A percentile compares a stretch with the other conserved stretches of the same genome.
These are phyloP conservation scores for Fusarium brevicatenulatum DNA, from an alignment of 2,329 filamentous ascomycete genomes.

Conservation along the genomic window DNA sequence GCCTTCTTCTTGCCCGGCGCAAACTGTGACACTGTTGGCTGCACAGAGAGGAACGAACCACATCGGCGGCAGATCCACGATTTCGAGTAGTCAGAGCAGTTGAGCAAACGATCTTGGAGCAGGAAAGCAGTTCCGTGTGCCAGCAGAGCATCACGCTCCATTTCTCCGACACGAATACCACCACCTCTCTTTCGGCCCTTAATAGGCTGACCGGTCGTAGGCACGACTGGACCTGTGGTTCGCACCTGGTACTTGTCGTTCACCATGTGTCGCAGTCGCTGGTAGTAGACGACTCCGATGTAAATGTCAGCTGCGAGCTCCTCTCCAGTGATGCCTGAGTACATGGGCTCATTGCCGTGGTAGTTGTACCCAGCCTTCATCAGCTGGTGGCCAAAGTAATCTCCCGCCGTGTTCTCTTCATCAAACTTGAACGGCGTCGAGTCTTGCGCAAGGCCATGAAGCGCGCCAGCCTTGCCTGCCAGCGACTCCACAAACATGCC, in stretches of 20 bases:
- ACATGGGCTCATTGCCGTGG: constrained; percentile 98
- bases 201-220: constrained; percentile 93
- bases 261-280: constrained; percentile 98
- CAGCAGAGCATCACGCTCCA: constrained; percentile 95
- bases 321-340: constrained; percentile 94
- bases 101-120: constrained; percentile 93
- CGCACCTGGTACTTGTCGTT: constrained; percentile 99
- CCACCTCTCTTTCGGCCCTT: constrained; percentile 96
- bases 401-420: constrained; percentile 88
- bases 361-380: constrained; percentile 97
- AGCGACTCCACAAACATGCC: constrained; percentile 99
- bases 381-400: constrained; percentile 96
- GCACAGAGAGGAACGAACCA: constrained; percentile 89
- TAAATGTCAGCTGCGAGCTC: constrained; percentile 96
- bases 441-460: constrained; percentile 96
- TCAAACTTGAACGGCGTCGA: constrained; percentile 95
- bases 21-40: constrained; percentile 77
- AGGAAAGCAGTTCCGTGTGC: constrained; percentile 96
- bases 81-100: constrained; percentile 93
- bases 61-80: constrained; percentile 91
- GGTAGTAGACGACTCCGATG: constrained; percentile 97
- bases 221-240: constrained; percentile 91
- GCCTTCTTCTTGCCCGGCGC: constrained; percentile 70
- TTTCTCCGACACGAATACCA: constrained; percentile 98
- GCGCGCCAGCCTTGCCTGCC: constrained; percentile 91